phyloP scores from a whole-genome alignment of 148 eudicot species.

The Cornus kousa region DNA sequence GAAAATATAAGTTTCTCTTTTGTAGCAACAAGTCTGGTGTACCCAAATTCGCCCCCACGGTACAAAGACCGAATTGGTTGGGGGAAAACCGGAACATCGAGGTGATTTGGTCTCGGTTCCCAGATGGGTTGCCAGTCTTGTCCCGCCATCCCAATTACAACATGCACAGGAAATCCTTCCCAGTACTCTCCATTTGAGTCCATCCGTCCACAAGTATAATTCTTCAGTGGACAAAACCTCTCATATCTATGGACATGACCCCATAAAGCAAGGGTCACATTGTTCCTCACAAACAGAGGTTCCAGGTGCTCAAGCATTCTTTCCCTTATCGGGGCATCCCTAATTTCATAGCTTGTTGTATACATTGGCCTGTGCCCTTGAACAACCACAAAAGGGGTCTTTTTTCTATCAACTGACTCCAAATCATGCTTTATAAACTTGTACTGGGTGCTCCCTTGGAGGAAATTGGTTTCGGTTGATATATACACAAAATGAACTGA shows the following conservation, averaged over 20 bases:
- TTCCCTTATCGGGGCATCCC: conserved; percentile 58
- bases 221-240: conserved; percentile 89
- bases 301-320: conserved; percentile 66
- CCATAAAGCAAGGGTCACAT: conserved; percentile 90
- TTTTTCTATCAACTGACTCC: conserved; percentile 68
- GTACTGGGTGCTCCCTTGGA: conserved; percentile 71
- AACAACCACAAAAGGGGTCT: conserved; percentile 86
- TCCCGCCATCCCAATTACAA: conserved; percentile 96
- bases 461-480: conserved; percentile 91
- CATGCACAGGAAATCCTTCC: conserved; percentile 65
- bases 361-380: conserved; percentile 99
- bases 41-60: conserved; percentile 91
- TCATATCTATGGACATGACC: conserved; percentile 97
- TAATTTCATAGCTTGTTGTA: conserved; percentile 65
- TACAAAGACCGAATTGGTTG: conserved; percentile 69
- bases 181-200: conserved; percentile 33
- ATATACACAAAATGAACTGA: conserved; percentile 82
- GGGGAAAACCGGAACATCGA: conserved; percentile 60
- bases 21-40: conserved; percentile 71
- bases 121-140: conserved; percentile 96
- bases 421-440: conserved; percentile 76
- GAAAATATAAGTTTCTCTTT: conserved; percentile 77
- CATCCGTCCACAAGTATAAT: conserved; percentile 65
- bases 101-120: conserved; percentile 76
- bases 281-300: conserved; percentile 77